Percentiles rank a stretch among this genome's conserved stretches.
Evolutionary conservation across 352 stramenopile species (phyloP).

Genomic region (Phytophthora cryptogea): DNA sequence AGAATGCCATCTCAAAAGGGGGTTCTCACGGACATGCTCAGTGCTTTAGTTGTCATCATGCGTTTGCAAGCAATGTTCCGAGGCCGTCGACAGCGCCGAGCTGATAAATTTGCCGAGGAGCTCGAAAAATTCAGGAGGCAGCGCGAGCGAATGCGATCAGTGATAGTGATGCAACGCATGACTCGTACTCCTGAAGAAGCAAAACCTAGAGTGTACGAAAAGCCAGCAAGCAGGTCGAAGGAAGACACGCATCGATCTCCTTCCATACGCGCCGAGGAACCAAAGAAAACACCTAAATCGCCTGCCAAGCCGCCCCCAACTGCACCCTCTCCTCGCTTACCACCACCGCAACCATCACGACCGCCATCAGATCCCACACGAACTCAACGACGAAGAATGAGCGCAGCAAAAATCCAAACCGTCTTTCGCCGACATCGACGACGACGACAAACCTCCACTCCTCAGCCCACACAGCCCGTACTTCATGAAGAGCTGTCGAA

Average conservation of each 20-base stretch:
- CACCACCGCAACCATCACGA: slow-evolving; percentile 1
- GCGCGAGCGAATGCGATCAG: slow-evolving; percentile 33
- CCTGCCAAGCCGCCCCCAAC: neutral
- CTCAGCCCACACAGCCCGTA: slow-evolving; percentile 3
- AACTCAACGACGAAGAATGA: slow-evolving; percentile 20
- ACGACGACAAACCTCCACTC: slow-evolving; percentile 19
- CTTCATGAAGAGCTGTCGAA: slow-evolving; percentile 22
- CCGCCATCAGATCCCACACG: slow-evolving; percentile 6
- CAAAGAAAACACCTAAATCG: slow-evolving; percentile 6
- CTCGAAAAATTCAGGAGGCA: slow-evolving; percentile 39
- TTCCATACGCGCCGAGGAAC: slow-evolving; percentile 11
- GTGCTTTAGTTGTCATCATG: slow-evolving; percentile 29
- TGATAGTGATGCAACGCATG: slow-evolving; percentile 36
- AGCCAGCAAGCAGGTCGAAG: neutral
- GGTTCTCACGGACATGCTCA: slow-evolving; percentile 24
- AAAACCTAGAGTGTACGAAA: slow-evolving; percentile 14
- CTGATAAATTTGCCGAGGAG: slow-evolving; percentile 32
- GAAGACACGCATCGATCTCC: slow-evolving; percentile 4
- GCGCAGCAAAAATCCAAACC: slow-evolving; percentile 46
- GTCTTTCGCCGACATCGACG: slow-evolving; percentile 41
- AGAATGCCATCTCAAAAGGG: slow-evolving; percentile 5
- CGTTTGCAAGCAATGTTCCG: slow-evolving; percentile 44
- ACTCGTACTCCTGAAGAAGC: slow-evolving; percentile 6
- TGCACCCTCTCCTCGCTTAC: neutral
- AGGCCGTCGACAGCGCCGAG: slow-evolving; percentile 29